Evolutionary conservation across 768 basidiomycete species (phyloP).

Genomic region (Leccinum obscurum): DNA sequence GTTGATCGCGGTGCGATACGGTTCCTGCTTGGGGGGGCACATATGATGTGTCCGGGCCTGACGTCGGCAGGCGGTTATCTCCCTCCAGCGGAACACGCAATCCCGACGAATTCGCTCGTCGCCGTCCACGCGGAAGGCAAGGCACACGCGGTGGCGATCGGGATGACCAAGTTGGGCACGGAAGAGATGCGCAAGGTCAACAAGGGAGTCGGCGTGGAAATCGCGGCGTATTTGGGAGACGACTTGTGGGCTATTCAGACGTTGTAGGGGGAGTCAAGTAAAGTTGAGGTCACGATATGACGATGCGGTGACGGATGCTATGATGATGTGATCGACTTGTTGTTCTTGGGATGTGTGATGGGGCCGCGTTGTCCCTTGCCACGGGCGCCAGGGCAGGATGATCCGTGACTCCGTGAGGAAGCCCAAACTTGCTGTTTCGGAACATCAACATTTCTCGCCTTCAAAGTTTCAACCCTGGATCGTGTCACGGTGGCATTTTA

Average conservation of each 20-base stretch:
- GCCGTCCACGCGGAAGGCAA: slow-evolving; percentile 96
- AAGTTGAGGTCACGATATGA: not conserved
- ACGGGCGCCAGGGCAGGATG: not conserved
- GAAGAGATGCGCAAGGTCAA: slow-evolving; percentile 91
- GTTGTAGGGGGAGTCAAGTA: slow-evolving; percentile 37
- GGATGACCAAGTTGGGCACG: slow-evolving; percentile 75
- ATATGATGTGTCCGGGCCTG: slow-evolving; percentile 97
- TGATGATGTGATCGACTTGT: not conserved
- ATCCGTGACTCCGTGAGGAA: not conserved
- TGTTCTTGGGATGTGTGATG: not conserved
- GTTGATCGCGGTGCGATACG: slow-evolving; percentile 98
- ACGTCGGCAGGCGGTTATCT: slow-evolving; percentile 90
- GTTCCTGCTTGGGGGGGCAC: slow-evolving; percentile 89
- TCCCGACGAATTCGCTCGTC: slow-evolving; percentile 77
- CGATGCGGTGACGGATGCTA: not conserved
- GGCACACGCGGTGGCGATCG: slow-evolving; percentile 86
- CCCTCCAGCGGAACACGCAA: slow-evolving; percentile 65
- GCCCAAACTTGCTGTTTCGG: slow-evolving; percentile 7
- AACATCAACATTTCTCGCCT: slow-evolving; percentile 14
- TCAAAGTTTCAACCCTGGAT: not conserved
- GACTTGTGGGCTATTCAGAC: slow-evolving; percentile 77
- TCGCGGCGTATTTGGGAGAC: slow-evolving; percentile 82
- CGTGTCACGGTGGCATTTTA: not conserved
- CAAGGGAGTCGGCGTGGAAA: slow-evolving; percentile 89
- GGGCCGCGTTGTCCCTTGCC: not conserved